Percentiles rank a stretch among this genome's conserved stretches.
Conservation (phyloP, 1,284 basidiomycete genomes). For the Ustanciosporium gigantosporum region DNA sequence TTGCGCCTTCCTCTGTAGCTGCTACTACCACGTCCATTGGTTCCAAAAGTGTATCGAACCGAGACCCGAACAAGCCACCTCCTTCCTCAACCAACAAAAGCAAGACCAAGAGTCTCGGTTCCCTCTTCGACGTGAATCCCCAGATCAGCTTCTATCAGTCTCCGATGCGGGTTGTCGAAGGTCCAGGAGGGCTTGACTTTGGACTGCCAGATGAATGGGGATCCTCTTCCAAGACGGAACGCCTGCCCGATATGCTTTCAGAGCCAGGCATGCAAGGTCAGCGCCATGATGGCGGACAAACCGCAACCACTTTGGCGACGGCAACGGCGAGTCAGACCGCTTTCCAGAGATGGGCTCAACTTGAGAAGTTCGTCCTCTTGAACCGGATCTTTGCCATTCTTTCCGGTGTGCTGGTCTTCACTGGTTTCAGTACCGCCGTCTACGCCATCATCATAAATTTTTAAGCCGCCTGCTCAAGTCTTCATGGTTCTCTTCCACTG, state of each 20-base stretch:
- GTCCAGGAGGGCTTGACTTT: conserved; percentile 1
- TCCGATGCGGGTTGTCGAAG: conserved; percentile 26
- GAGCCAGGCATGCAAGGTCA: too few species aligned
- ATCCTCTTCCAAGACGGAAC: conserved; percentile 3
- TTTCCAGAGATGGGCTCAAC: not conserved
- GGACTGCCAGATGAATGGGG: conserved; percentile 1
- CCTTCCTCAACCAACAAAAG: conserved; percentile 13
- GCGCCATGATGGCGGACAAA: too few species aligned
- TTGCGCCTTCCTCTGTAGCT: conserved; percentile 16
- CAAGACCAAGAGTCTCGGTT: conserved; percentile 17
- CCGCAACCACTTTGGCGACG: not conserved
- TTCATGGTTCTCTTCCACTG: too few species aligned
- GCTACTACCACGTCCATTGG: conserved; percentile 18
- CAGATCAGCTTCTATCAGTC: conserved; percentile 40
- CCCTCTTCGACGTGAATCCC: conserved; percentile 30
- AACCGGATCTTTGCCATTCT: conserved; percentile 44
- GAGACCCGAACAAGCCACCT: conserved; percentile 22
- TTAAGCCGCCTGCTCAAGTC: conserved; percentile 43
- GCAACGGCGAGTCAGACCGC: conserved; percentile 10
- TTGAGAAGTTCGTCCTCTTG: conserved; percentile 44
- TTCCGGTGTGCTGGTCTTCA: conserved; percentile 34
- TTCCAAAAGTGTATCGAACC: too few species aligned
- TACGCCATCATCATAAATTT: conserved; percentile 45
- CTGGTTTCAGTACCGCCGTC: conserved; percentile 39
- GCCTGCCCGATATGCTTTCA: too few species aligned